Conservation (phyloP, 352 stramenopile genomes). For the Pythium inflatum region DNA sequence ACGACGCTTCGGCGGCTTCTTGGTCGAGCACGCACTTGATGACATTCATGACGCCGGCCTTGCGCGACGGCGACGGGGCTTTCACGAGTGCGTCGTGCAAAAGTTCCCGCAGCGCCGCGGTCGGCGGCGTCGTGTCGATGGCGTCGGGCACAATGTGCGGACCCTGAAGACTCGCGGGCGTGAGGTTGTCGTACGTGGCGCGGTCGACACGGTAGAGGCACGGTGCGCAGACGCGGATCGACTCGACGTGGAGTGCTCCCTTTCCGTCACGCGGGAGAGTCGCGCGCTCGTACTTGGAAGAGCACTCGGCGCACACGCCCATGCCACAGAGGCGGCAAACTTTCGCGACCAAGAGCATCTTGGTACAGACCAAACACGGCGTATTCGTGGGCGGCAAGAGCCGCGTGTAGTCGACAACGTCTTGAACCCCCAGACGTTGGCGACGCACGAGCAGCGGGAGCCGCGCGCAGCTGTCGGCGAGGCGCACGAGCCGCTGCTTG, state of each 20-base stretch:
- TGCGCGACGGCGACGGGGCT: slow-evolving; percentile 36
- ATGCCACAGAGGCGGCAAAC: slow-evolving; percentile 66
- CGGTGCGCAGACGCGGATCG: slow-evolving; percentile 50
- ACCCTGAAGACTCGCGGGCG: slow-evolving; percentile 35
- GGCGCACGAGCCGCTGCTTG: slow-evolving; percentile 20
- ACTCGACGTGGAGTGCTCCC: slow-evolving; percentile 8
- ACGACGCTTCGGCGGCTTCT: slow-evolving; percentile 2
- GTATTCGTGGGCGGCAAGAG: slow-evolving; percentile 51
- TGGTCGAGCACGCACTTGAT: slow-evolving; percentile 58
- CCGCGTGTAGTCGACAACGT: slow-evolving; percentile 40
- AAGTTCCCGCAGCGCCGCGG: slow-evolving; percentile 37
- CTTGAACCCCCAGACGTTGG: slow-evolving; percentile 61
- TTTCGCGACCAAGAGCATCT: slow-evolving; percentile 43
- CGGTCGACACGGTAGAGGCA: slow-evolving; percentile 62
- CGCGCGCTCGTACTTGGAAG: slow-evolving; percentile 32
- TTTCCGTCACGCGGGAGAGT: not conserved
- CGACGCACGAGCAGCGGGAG: slow-evolving; percentile 52
- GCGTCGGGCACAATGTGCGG: slow-evolving; percentile 13
- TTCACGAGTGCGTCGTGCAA: slow-evolving; percentile 42
- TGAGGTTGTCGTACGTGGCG: slow-evolving; percentile 43
- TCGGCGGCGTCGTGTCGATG: slow-evolving; percentile 23
- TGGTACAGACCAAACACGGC: slow-evolving; percentile 62
- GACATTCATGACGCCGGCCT: slow-evolving; percentile 50
- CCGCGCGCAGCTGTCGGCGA: slow-evolving; percentile 21
- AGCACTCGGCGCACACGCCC: slow-evolving; percentile 58